Base-by-base conservation (phyloP, 179 eudicot species). In the Amaranthus tricolor region DNA sequence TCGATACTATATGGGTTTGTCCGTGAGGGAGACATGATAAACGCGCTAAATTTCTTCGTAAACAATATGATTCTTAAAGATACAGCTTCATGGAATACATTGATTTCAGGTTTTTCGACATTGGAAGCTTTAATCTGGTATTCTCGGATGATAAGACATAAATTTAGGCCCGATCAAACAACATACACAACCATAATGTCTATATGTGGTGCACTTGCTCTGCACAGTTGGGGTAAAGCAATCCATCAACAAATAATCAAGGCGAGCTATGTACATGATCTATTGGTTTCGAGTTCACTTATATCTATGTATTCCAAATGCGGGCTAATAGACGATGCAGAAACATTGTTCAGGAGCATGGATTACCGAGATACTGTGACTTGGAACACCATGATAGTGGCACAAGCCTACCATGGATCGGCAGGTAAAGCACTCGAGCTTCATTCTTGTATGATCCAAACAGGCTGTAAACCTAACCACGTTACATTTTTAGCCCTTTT, bases 261-360 rank as follows among this genome's bases (percentile, higher is more conserved):
- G 79, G 73, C 53, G 16, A 82, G 89, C 65, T 84, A 79, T 75
- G 79, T 66, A 55, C 71, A 56, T 66, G 85, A 88, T 76, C 67
- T 61, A 62, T 73, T 60, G 74, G 86, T 90, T 53, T 64, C 76
- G 10, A 85, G 88, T 74, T 85, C 92, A 59, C 77, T 90, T 67
- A 84, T 88, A 59, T 85, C 90, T 16, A 90, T 88, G 95, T 90
- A 88, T 77, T 88, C 92, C 0, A 90, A 85, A 75, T 88, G 92
- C 74, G 95, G 95, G 6, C 77, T 76, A 44, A 77, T 90, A 31
- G 52, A 73, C n/a, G 84, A 85, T 62, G 88, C 89, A 64, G 74
- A 55, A 49, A 43, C 65, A 12, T 79, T 88, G 66, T 90, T 90
- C 74, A 75, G 79, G 63, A 77, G 70, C 17, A 79, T 77, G 65